These are phyloP conservation scores for Groenewaldozyma salmanticensis DNA, from an alignment of 805 yeast species.

Conservation along the genomic window DNA sequence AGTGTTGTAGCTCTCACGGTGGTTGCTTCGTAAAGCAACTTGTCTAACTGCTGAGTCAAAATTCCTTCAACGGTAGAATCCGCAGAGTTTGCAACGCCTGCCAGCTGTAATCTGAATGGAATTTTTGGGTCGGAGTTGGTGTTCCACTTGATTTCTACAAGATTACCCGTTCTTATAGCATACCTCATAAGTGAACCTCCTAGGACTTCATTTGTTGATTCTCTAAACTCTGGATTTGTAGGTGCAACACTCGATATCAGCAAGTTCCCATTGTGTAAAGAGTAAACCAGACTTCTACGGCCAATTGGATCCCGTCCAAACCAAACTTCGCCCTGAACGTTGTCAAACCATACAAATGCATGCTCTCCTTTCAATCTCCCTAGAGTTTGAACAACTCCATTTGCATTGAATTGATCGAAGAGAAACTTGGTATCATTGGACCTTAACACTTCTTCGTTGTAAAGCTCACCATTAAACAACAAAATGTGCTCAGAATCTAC, in stretches of 20 bases:
- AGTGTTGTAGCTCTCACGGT: conserved; percentile 4
- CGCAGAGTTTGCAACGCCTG: neutral
- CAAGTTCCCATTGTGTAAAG: conserved; percentile 27
- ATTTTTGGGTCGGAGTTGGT: conserved; percentile 7
- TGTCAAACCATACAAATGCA: conserved; percentile 47
- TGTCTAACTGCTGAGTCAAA: neutral
- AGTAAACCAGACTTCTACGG: conserved; percentile 60
- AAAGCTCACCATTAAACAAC: conserved; percentile 89
- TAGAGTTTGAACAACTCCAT: conserved; percentile 36
- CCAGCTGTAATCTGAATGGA: too few species aligned
- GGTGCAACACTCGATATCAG: conserved; percentile 38
- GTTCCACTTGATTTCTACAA: conserved; percentile 17
- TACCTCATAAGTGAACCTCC: conserved; percentile 42
- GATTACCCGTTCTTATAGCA: conserved; percentile 20
- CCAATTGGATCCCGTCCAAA: conserved; percentile 86
- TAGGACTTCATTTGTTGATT: conserved; percentile 37
- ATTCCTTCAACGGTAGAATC: neutral
- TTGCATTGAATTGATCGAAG: conserved; percentile 27
- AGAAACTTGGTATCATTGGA: conserved; percentile 60
- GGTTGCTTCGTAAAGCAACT: conserved; percentile 2
- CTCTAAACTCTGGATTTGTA: neutral
- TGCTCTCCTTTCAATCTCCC: conserved; percentile 65
- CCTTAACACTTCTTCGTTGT: conserved; percentile 42
- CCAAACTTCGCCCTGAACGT: conserved; percentile 32
- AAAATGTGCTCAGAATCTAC: conserved; percentile 30